A percentile compares a stretch with the other conserved stretches of the same genome.
Evolutionary conservation across 2,329 filamentous ascomycete species (phyloP).

Genomic region (Apiospora sp.): DNA sequence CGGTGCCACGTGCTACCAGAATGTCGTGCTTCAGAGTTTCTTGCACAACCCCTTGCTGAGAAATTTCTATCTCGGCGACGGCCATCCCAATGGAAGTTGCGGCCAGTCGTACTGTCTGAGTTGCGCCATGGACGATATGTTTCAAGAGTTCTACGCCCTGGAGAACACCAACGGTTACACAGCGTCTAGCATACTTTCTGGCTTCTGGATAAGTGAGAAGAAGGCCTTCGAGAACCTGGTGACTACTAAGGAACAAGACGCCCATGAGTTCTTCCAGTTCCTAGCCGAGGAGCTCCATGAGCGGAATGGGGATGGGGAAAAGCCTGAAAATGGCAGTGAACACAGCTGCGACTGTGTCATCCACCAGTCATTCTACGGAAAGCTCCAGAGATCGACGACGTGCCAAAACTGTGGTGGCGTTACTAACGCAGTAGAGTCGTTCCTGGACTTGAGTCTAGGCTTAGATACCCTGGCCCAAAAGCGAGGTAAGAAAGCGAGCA

Average conservation of each 20-base stretch:
- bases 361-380: conserved; percentile 93
- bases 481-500: conserved; percentile 61
- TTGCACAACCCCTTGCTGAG: conserved; percentile 92
- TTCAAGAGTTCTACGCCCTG: conserved; percentile 73
- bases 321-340: conserved; percentile 64
- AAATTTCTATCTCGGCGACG: conserved; percentile 91
- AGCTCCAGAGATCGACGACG: conserved; percentile 87
- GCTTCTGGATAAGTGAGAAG: conserved; percentile 87
- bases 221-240: conserved; percentile 77
- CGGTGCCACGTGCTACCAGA: conserved; percentile 98
- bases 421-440: conserved; percentile 85
- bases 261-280: conserved; percentile 97
- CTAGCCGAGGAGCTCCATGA: conserved; percentile 90
- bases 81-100: conserved; percentile 83
- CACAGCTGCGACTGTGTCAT: conserved; percentile 87
- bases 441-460: conserved; percentile 89
- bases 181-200: conserved; percentile 86
- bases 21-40: conserved; percentile 91
- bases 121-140: conserved; percentile 77
- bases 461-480: conserved; percentile 80
- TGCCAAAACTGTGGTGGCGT: conserved; percentile 87
- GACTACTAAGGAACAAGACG: conserved; percentile 94
- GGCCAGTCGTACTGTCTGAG: conserved; percentile 68
- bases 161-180: conserved; percentile 91
- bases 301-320: conserved; percentile 76